phyloP scores from a whole-genome alignment of 495 filamentous ascomycete species.

The Talaromyces adpressus region DNA sequence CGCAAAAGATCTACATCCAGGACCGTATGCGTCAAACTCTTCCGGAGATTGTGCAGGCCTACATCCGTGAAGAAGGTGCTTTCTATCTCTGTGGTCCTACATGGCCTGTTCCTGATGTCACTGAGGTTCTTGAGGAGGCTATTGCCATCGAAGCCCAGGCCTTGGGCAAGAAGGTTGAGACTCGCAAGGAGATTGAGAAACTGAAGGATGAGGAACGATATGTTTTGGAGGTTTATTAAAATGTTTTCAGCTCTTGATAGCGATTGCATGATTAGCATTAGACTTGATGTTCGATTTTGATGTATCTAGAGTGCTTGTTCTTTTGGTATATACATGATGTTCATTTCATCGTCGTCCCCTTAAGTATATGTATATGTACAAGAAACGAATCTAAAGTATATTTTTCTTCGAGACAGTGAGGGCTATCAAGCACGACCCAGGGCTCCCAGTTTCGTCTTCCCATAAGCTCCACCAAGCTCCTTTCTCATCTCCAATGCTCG shows the following conservation, averaged over 20 bases:
- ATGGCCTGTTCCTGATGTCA: slow-evolving; percentile 99
- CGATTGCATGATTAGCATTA: slow-evolving; percentile 1
- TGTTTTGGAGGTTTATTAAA: slow-evolving; percentile 91
- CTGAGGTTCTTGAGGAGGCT: slow-evolving; percentile 86
- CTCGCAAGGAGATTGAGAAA: slow-evolving; percentile 89
- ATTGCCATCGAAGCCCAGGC: slow-evolving; percentile 68
- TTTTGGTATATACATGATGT: neutral
- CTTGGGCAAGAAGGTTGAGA: slow-evolving; percentile 71
- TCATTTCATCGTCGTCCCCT: neutral
- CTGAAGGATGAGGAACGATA: slow-evolving; percentile 92
- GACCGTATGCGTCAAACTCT: slow-evolving; percentile 91
- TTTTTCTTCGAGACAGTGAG: neutral
- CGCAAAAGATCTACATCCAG: slow-evolving; percentile 98
- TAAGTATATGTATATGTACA: neutral
- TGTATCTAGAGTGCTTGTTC: neutral
- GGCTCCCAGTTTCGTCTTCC: slow-evolving; percentile 56
- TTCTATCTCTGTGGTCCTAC: slow-evolving; percentile 98
- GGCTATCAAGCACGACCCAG: slow-evolving; percentile 16
- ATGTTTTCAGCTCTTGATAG: neutral
- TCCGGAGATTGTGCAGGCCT: slow-evolving; percentile 79
- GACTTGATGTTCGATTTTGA: neutral
- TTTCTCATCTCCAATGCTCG: slow-evolving; percentile 79
- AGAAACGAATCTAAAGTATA: neutral
- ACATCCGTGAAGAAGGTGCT: slow-evolving; percentile 77
- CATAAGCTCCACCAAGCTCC: slow-evolving; percentile 70